Percentiles rank a stretch among this genome's conserved stretches.
These are phyloP conservation scores for Santalum album DNA, from an alignment of 164 flowering plant genomes.

Conservation along the genomic window DNA sequence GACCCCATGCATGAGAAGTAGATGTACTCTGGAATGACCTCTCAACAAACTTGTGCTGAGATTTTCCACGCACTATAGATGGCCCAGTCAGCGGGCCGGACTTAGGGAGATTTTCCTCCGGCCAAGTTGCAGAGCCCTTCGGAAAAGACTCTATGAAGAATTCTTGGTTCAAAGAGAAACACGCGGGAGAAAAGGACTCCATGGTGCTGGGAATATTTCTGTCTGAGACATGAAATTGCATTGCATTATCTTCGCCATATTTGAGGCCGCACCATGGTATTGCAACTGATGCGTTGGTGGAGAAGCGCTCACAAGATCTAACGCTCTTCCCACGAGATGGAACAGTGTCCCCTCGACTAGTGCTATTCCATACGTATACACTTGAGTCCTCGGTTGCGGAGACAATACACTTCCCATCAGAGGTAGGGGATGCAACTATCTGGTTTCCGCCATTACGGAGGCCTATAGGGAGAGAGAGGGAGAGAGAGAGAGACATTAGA, in stretches of 20 bases:
- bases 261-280: slow-evolving; percentile 55
- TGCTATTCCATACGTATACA: slow-evolving; percentile 50
- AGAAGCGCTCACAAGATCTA: slow-evolving; percentile 50
- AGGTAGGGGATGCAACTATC: slow-evolving; percentile 37
- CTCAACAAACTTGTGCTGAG: slow-evolving; percentile 47
- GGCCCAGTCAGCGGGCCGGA: slow-evolving; percentile 15
- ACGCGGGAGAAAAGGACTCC: slow-evolving; percentile 26
- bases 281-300: slow-evolving; percentile 48
- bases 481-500: neutral
- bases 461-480: slow-evolving; percentile 21
- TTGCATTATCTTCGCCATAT: slow-evolving; percentile 10
- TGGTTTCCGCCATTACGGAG: slow-evolving; percentile 31
- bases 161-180: slow-evolving; percentile 34
- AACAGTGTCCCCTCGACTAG: slow-evolving; percentile 10
- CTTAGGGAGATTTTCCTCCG: slow-evolving; percentile 55
- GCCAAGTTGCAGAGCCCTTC: slow-evolving; percentile 66
- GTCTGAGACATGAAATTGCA: slow-evolving; percentile 7
- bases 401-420: slow-evolving; percentile 60
- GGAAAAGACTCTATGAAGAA: slow-evolving; percentile 37
- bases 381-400: slow-evolving; percentile 51
- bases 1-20: slow-evolving; percentile 57
- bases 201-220: slow-evolving; percentile 8
- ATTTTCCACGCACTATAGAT: slow-evolving; percentile 31
- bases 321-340: slow-evolving; percentile 19
- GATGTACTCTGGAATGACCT: slow-evolving; percentile 37